Base-by-base conservation (phyloP, 2,329 filamentous ascomycete species). In the Colletotrichum chlorophyti region DNA sequence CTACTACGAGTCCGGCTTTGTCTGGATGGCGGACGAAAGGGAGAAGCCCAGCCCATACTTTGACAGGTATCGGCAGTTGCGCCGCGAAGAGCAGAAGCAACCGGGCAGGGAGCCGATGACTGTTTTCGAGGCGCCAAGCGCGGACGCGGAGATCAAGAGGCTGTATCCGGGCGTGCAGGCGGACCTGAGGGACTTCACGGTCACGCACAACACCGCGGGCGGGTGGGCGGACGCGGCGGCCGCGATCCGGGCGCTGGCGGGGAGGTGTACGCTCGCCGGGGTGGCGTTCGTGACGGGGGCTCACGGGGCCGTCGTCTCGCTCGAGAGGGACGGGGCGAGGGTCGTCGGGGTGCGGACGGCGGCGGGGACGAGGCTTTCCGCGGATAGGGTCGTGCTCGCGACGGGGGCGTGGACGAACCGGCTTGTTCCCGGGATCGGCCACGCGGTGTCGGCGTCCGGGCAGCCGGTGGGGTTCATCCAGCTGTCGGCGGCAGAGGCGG, bases 401-500 rank as follows among this genome's bases (percentile, higher is more conserved):
- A 83, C 87, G 1, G 89, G 89, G 9, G 88, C 89, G 3, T 91
- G 89, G 88, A 87, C 86, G 12, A 72, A 71, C 12, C 47, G 65
- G 2, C 43, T 74, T 1, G 12, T 91, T 38, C 84, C 89, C 65
- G 46, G 46, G 3, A 74, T 91, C 1, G 78, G 82, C 23, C 86
- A 87, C 38, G 79, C 86, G 12, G 83, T 81, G 21, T 80, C 83
- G 51, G 83, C 87, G 0, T 89, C 87, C 0, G 88, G 86, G 1
- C 89, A 91, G 63, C 79, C 82, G 0, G 72, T 91, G 12, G 85
- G 83, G 0, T 91, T 90, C 72, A 78, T 90, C 61, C 76, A 80
- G 52, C 79, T 91, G 48, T 83, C 82, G 0, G 68, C 78, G 5
- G 77, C 79, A 2, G 88, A 91, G 69, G 80, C 87, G 66, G 68